Percentiles rank a stretch among this genome's conserved stretches.
Conservation (phyloP, 371 early-diverging fungal genomes). For the Rhizopus sp. region DNA sequence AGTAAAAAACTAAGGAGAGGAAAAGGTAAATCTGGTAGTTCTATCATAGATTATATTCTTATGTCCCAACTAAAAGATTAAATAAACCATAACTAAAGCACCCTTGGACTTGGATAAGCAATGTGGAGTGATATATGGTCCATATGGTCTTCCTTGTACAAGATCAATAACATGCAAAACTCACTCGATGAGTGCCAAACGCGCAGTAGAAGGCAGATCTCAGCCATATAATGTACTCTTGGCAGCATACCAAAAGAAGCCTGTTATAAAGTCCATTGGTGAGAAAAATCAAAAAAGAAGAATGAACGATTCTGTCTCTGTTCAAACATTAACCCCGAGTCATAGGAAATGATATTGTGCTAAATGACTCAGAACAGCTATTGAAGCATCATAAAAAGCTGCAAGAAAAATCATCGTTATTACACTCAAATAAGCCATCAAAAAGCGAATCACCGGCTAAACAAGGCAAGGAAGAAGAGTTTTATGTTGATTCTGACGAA, state of each 20-base stretch:
- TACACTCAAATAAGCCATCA: background rate
- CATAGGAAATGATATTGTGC: background rate
- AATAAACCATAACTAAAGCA: conserved; percentile 26
- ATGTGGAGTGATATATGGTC: conserved; percentile 72
- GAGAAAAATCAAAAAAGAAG: conserved; percentile 23
- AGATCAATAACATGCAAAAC: conserved; percentile 86
- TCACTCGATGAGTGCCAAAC: conserved; percentile 84
- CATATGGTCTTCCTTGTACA: conserved; percentile 66
- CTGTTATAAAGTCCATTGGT: conserved; percentile 49
- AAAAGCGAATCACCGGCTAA: background rate
- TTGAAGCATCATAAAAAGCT: conserved; percentile 22
- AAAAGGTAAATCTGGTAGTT: background rate
- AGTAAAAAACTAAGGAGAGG: conserved; percentile 46
- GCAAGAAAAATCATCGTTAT: conserved; percentile 15
- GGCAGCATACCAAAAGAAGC: conserved; percentile 70
- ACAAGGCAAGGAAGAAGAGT: conserved; percentile 21
- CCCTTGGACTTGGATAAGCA: conserved; percentile 83
- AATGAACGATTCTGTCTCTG: background rate
- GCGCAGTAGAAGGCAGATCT: conserved; percentile 77
- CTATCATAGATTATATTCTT: background rate
- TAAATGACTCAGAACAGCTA: conserved; percentile 12
- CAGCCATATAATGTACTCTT: conserved; percentile 75
- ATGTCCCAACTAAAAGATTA: conserved; percentile 1
- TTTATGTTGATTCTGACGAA: conserved; percentile 62
- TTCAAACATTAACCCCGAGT: background rate